Base-by-base conservation (phyloP, 345 rosid species). In the Sisymbrium altissimum region DNA sequence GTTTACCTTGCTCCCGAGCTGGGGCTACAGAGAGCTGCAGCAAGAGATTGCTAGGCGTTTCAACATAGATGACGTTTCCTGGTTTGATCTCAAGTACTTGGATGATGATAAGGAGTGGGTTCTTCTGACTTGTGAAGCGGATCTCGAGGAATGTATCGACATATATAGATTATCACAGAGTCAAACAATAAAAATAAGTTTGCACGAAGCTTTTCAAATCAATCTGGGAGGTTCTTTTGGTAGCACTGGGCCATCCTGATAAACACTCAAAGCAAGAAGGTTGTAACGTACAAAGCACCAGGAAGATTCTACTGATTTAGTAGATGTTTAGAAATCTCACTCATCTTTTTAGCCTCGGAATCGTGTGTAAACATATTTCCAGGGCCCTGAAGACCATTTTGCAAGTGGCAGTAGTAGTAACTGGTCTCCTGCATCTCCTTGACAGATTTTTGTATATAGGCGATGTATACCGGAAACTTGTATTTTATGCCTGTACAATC, bases 141-240 rank as follows among this genome's bases (percentile, higher is more conserved):
- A 89, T 75, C 89, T 93, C 9, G 96, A 91, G 82, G 98, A 93
- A 76, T 93, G 98, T 56, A 81, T 82, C 38, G 94, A 93, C 52
- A 80, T 89, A 58, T 54, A 86, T 72, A 88, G 78, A 79, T 71
- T 79, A 68, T 81, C 78, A 18, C 83, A 60, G 58, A 77, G 74
- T 57, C 80, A 69, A 40, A 88, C 91, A 27, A 86, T 93, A 67
- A 84, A 80, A 61, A 84, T 91, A 70, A 78, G 90, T 10, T 45
- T 90, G 25, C 83, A 82, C 54, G 83, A 60, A 71, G 81, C 81
- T 59, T 75, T 74, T 52, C 80, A 80, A 55, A 72, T 49, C 15
- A 81, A 55, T 48, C 53, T 78, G 13, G 80, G 77, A 66, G 69
- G 76, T 70, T 74, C 80, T 48, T 59, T 75, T 38, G 73, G 78